Evolutionary conservation across 108 stramenopile species (phyloP), one percentile per base, ranked within the genome.

Genomic region (Fragilaria radians): DNA sequence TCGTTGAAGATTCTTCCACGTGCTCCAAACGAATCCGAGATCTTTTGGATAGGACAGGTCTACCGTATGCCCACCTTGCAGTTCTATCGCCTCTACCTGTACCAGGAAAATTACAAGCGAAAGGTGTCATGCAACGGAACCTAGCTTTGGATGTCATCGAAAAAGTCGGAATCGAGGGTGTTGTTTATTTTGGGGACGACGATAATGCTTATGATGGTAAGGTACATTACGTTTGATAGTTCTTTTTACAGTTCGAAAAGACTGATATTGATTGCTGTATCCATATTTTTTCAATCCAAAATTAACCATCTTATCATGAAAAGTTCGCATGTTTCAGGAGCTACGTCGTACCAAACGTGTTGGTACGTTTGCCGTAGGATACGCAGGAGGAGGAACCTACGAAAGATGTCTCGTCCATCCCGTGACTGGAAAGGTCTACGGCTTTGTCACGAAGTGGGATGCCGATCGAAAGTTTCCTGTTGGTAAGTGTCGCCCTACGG

Each of bases 111-210:
- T 42, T 42, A 42, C 7, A 42, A 14, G 7, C 14, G 36, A 7
- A 42, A 42, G 64, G 64, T 7, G 24, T 55, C 18, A 22, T 19
- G 23, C 64, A 65, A 48, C 64, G 64, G 23, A 65, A 65, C 36
- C 11, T 24, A 4, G 64, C 53, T 3, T 18, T 65, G 56, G 54
- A 55, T 23, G 21, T 46, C 1, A 53, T 65, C 18, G 57, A 57
- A 28, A 5, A 19, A 7, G 3, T 46, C 5, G 54, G 32, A 7
- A 3, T 29, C 3, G 54, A 19, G 11, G 64, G 64, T 26, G 46
- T 65, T 55, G 42, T 65, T 4, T 65, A 65, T 36, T 65, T 65
- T 65, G 64, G 57, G 17, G 64, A 65, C 28, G 64, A 65, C 31
- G 64, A 65, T 45, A 65, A 65, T 46, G 34, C 21, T 2, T 65